phyloP scores from a whole-genome alignment of 2,329 filamentous ascomycete genomes.

The Sphaerulina vaccinii region DNA sequence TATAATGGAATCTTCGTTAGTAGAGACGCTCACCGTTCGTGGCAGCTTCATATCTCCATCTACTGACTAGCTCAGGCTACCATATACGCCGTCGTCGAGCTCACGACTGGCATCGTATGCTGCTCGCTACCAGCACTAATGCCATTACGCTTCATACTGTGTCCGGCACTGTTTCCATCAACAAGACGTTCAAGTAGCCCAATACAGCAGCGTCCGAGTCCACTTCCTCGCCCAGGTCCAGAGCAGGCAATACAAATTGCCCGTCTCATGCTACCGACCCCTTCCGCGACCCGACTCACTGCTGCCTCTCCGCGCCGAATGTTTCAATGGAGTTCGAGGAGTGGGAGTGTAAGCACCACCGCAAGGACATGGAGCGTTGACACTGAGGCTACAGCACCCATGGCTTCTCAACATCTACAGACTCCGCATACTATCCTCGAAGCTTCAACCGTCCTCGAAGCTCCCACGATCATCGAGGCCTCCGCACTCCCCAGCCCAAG shows the following conservation, averaged over 20 bases:
- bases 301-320: neutral
- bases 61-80: slow-evolving; percentile 1
- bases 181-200: neutral
- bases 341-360: neutral
- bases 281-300: neutral
- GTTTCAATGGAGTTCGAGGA: neutral
- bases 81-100: slow-evolving; percentile 4
- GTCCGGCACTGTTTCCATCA: slow-evolving; percentile 1
- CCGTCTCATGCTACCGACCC: slow-evolving; percentile 4
- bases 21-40: neutral
- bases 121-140: slow-evolving; percentile 11
- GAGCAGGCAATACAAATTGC: too few species aligned
- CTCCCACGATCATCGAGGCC: too few species aligned
- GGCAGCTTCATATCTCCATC: neutral
- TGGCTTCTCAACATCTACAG: too few species aligned
- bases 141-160: slow-evolving; percentile 10
- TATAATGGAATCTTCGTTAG: slow-evolving; percentile 1
- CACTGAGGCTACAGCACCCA: too few species aligned
- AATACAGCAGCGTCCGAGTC: neutral
- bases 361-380: neutral
- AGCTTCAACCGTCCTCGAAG: too few species aligned
- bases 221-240: neutral
- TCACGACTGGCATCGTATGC: slow-evolving; percentile 7
- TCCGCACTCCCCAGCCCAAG: too few species aligned
- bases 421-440: too few species aligned